A percentile compares a stretch with the other conserved stretches of the same genome.
These are phyloP conservation scores for Aspergillus ochraceoroseus DNA, from an alignment of 2,329 filamentous ascomycete species.

Conservation along the genomic window DNA sequence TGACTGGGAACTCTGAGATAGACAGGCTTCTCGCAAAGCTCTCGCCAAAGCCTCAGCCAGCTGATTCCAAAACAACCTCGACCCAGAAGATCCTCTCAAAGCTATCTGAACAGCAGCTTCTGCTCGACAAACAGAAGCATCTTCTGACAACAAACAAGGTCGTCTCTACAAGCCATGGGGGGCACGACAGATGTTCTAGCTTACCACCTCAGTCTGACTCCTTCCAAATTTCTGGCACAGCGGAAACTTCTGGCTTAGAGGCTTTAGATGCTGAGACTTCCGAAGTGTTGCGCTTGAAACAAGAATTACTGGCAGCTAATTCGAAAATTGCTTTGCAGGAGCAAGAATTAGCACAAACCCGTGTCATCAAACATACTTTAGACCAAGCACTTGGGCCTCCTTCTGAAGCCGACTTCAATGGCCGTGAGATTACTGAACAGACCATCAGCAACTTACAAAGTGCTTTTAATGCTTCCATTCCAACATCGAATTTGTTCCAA, in stretches of 20 bases:
- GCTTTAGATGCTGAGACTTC: conserved; percentile 33
- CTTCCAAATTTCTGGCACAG: conserved; percentile 5
- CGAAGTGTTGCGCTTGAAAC: conserved; percentile 54
- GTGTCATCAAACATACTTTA: conserved; percentile 57
- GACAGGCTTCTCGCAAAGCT: conserved; percentile 55
- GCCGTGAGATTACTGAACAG: conserved; percentile 48
- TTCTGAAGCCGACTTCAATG: conserved; percentile 50
- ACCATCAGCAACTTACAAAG: conserved; percentile 49
- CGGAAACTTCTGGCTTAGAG: conserved; percentile 17
- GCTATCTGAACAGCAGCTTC: conserved; percentile 64
- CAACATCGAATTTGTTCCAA: conserved; percentile 39
- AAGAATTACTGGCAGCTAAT: conserved; percentile 54
- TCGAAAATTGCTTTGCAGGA: conserved; percentile 57
- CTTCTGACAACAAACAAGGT: conserved; percentile 35
- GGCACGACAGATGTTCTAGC: conserved; percentile 22
- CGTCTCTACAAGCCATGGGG: conserved; percentile 14
- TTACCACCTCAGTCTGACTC: conserved; percentile 20
- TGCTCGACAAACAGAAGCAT: conserved; percentile 57
- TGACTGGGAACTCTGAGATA: conserved; percentile 47
- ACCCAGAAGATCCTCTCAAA: conserved; percentile 55
- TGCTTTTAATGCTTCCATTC: conserved; percentile 50
- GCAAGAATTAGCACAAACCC: conserved; percentile 57
- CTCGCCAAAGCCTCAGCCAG: conserved; percentile 33
- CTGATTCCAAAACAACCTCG: conserved; percentile 14
- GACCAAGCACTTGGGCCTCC: conserved; percentile 54